Conservation (phyloP, 208 protist genomes). For the Trichomonas vaginalis region DNA sequence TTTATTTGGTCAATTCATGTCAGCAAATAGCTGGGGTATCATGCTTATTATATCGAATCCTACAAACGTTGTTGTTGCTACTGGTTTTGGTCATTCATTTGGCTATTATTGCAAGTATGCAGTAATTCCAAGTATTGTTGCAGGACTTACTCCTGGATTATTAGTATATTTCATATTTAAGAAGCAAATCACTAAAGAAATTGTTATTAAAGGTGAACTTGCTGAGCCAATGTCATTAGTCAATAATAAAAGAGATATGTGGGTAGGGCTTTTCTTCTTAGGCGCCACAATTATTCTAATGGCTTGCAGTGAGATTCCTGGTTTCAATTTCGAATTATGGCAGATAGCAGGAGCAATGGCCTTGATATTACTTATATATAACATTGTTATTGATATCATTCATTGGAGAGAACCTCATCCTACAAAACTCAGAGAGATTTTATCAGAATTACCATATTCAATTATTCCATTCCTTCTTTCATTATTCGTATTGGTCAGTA, state of each 20-base stretch:
- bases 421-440: not conserved
- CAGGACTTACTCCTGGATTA: not conserved
- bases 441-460: not conserved
- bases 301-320: not conserved
- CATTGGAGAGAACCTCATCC: not conserved
- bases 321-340: not conserved
- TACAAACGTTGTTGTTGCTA: not conserved
- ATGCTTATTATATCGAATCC: slow-evolving; percentile 4
- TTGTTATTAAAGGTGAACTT: not conserved
- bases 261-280: not conserved
- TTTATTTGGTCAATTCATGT: not conserved
- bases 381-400: slow-evolving; percentile 6
- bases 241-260: not conserved
- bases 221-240: not conserved
- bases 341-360: not conserved
- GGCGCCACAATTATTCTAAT: not conserved
- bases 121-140: not conserved
- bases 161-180: not conserved
- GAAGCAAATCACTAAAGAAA: not conserved
- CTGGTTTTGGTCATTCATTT: not conserved
- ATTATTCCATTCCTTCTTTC: not conserved
- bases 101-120: not conserved
- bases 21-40: not conserved
- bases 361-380: not conserved
- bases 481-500: not conserved